phyloP scores from a whole-genome alignment of 768 basidiomycete genomes.

The Suillus hirtellus region DNA sequence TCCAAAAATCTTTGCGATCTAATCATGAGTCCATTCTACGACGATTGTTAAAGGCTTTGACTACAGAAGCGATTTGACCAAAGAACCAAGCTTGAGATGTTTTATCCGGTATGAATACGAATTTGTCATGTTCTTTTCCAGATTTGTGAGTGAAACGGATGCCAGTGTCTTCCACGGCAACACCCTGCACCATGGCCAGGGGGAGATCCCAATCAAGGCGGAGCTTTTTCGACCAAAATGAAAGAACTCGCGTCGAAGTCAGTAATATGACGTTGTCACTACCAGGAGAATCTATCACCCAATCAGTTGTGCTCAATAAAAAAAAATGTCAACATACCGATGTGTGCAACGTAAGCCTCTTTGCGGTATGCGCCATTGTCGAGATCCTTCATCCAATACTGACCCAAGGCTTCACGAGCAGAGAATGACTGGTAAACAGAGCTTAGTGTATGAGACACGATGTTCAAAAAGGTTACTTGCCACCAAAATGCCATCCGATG shows the following conservation, averaged over 20 bases:
- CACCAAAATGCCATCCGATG: slow-evolving; percentile 83
- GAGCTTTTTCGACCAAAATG: slow-evolving; percentile 84
- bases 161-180: slow-evolving; percentile 88
- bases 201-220: slow-evolving; percentile 91
- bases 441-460: not conserved
- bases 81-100: slow-evolving; percentile 80
- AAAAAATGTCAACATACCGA: slow-evolving; percentile 55
- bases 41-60: slow-evolving; percentile 72
- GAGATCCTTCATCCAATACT: slow-evolving; percentile 96
- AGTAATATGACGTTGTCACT: slow-evolving; percentile 80
- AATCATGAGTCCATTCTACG: slow-evolving; percentile 62
- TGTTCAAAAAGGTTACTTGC: slow-evolving; percentile 45
- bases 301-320: slow-evolving; percentile 13
- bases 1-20: slow-evolving; percentile 14
- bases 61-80: slow-evolving; percentile 70
- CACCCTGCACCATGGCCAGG: slow-evolving; percentile 81
- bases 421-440: slow-evolving; percentile 71
- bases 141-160: slow-evolving; percentile 84
- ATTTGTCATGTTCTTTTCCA: slow-evolving; percentile 74
- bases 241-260: slow-evolving; percentile 76
- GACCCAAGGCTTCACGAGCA: slow-evolving; percentile 86
- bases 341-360: slow-evolving; percentile 90
- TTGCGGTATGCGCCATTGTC: slow-evolving; percentile 84
- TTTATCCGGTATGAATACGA: slow-evolving; percentile 76
- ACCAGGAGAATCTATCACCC: slow-evolving; percentile 62